A percentile compares a stretch with the other conserved stretches of the same genome.
Evolutionary conservation across 2,329 filamentous ascomycete genomes (phyloP).

Genomic region (Cladosporium cucumerinum): DNA sequence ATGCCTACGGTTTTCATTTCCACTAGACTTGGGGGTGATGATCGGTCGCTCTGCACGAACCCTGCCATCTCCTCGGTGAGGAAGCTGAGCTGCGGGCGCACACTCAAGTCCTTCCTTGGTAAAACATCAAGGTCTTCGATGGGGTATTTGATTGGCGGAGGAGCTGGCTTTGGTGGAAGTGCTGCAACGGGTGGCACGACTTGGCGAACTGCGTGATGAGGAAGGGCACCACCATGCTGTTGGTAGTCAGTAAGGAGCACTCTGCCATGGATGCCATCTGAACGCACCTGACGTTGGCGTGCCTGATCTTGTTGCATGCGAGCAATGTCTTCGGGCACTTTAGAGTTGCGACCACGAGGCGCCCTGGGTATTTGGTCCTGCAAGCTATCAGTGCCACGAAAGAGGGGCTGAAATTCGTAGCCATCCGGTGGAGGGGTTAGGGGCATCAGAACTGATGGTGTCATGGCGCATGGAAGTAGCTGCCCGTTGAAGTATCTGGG

Average conservation of each 20-base stretch:
- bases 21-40: constrained; percentile 52
- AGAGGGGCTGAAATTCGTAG: neutral
- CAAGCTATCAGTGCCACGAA: neutral
- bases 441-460: neutral
- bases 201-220: constrained; percentile 39
- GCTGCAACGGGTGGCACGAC: neutral
- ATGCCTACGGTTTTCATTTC: constrained; percentile 81
- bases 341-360: constrained; percentile 25
- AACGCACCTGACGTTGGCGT: constrained; percentile 21
- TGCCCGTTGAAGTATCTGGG: neutral
- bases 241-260: neutral
- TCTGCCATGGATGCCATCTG: constrained; percentile 15
- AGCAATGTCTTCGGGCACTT: constrained; percentile 16
- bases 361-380: constrained; percentile 26
- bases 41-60: constrained; percentile 36
- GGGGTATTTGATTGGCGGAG: constrained; percentile 83
- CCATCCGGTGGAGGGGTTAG: neutral
- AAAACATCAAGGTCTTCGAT: constrained; percentile 88
- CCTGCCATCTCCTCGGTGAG: constrained; percentile 55
- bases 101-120: constrained; percentile 58
- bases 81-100: constrained; percentile 74
- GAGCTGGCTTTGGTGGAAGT: constrained; percentile 48
- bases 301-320: constrained; percentile 21
- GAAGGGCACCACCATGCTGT: constrained; percentile 40
- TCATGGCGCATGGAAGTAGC: neutral